These are phyloP conservation scores for Dendryphion nanum DNA, from an alignment of 2,329 filamentous ascomycete genomes.

Conservation along the genomic window DNA sequence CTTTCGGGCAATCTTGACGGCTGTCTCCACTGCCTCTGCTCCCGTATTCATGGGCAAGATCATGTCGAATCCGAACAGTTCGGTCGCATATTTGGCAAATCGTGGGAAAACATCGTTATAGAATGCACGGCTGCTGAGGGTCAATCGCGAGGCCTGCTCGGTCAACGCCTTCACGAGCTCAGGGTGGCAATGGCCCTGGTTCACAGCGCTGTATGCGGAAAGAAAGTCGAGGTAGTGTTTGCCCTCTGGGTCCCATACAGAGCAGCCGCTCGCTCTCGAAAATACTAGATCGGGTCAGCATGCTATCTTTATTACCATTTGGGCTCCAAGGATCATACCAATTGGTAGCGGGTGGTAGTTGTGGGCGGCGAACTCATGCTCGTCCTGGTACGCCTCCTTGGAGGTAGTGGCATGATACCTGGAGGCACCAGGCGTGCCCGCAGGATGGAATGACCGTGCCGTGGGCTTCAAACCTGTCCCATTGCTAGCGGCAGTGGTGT, in stretches of 20 bases:
- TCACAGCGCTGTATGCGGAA: slow-evolving; percentile 95
- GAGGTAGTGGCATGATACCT: slow-evolving; percentile 76
- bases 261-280: slow-evolving; percentile 75
- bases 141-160: slow-evolving; percentile 85
- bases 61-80: slow-evolving; percentile 94
- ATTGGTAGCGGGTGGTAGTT: slow-evolving; percentile 98
- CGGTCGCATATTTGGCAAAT: slow-evolving; percentile 88
- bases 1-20: slow-evolving; percentile 92
- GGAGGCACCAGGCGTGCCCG: slow-evolving; percentile 40
- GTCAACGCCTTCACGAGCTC: slow-evolving; percentile 87
- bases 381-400: slow-evolving; percentile 72
- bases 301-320: background rate
- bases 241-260: slow-evolving; percentile 96
- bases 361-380: slow-evolving; percentile 87
- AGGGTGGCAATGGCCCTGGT: slow-evolving; percentile 97
- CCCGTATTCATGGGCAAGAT: slow-evolving; percentile 98
- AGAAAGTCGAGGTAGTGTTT: slow-evolving; percentile 93
- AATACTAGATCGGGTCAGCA: slow-evolving; percentile 58
- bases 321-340: slow-evolving; percentile 42
- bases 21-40: slow-evolving; percentile 93
- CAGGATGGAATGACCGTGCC: slow-evolving; percentile 37
- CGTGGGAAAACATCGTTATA: slow-evolving; percentile 98
- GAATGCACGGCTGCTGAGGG: slow-evolving; percentile 91
- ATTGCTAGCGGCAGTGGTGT: slow-evolving; percentile 19
- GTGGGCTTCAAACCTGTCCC: slow-evolving; percentile 35